A percentile compares a stretch with the other conserved stretches of the same genome.
phyloP scores from a whole-genome alignment of 495 filamentous ascomycete species.

The Penicillium arizonense region DNA sequence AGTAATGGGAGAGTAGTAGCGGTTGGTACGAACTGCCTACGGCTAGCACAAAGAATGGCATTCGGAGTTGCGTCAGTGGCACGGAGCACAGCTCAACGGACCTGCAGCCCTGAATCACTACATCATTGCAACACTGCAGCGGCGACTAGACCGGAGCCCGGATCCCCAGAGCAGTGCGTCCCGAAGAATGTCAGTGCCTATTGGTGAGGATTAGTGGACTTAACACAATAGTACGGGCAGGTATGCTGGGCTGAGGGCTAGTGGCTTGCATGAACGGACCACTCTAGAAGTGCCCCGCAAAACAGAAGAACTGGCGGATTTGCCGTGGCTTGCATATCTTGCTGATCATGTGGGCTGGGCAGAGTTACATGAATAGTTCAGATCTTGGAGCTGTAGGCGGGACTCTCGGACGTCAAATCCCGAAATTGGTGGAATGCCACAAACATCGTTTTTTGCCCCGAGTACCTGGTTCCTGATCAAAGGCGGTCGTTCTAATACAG shows the following conservation, averaged over 20 bases:
- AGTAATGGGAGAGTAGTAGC: no score
- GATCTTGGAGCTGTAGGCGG: not conserved
- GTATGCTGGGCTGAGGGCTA: not conserved
- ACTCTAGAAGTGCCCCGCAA: not conserved
- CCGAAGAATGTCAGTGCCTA: conserved; percentile 5
- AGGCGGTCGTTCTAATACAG: conserved; percentile 16
- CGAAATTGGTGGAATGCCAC: not conserved
- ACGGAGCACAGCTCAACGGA: not conserved
- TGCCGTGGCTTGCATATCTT: conserved; percentile 15
- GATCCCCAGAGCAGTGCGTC: not conserved
- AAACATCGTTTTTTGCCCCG: conserved; percentile 4
- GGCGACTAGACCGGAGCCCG: not conserved
- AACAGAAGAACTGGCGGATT: conserved; percentile 4
- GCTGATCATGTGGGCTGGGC: conserved; percentile 4
- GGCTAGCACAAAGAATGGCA: not conserved
- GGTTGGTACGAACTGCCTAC: not conserved
- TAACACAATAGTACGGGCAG: not conserved
- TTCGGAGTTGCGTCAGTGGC: conserved; percentile 2
- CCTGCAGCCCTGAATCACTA: not conserved
- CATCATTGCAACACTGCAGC: not conserved
- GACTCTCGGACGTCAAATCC: not conserved
- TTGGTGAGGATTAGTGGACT: not conserved
- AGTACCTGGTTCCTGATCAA: conserved; percentile 9
- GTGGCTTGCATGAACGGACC: not conserved
- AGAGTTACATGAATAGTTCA: not conserved